Evolutionary conservation across 2,329 filamentous ascomycete genomes (phyloP).

Genomic region (Diaporthe vexans): DNA sequence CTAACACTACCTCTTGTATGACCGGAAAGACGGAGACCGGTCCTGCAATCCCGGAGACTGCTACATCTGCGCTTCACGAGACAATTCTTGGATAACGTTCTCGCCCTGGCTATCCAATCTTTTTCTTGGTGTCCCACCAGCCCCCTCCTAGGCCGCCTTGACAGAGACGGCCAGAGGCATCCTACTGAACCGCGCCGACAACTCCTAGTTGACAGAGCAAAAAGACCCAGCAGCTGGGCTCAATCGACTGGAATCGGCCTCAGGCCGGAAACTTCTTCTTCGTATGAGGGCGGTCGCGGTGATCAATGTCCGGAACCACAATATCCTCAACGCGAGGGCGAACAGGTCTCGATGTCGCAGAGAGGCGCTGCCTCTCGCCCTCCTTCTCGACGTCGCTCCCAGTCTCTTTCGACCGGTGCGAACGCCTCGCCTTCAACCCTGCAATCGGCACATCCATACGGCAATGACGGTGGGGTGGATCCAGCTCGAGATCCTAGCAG

Average conservation of each 20-base stretch:
- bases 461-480: conserved; percentile 49
- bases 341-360: conserved; percentile 76
- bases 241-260: conserved; percentile 40
- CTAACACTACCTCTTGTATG: conserved; percentile 37
- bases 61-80: conserved; percentile 35
- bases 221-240: conserved; percentile 29
- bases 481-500: conserved; percentile 48
- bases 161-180: conserved; percentile 41
- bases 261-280: conserved; percentile 43
- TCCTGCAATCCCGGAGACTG: conserved; percentile 34
- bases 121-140: conserved; percentile 43
- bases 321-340: conserved; percentile 66
- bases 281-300: conserved; percentile 47
- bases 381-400: conserved; percentile 65
- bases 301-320: conserved; percentile 71
- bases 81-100: conserved; percentile 39
- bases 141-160: conserved; percentile 42
- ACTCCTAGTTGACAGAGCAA: conserved; percentile 27
- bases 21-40: conserved; percentile 37
- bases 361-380: conserved; percentile 69
- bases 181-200: conserved; percentile 31
- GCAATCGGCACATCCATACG: conserved; percentile 49
- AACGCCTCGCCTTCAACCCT: conserved; percentile 48
- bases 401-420: conserved; percentile 57
- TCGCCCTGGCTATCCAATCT: conserved; percentile 48